Percentiles rank a stretch among this genome's conserved stretches.
Evolutionary conservation across 2,329 filamentous ascomycete species (phyloP).

Genomic region (Fusarium incarnatum): DNA sequence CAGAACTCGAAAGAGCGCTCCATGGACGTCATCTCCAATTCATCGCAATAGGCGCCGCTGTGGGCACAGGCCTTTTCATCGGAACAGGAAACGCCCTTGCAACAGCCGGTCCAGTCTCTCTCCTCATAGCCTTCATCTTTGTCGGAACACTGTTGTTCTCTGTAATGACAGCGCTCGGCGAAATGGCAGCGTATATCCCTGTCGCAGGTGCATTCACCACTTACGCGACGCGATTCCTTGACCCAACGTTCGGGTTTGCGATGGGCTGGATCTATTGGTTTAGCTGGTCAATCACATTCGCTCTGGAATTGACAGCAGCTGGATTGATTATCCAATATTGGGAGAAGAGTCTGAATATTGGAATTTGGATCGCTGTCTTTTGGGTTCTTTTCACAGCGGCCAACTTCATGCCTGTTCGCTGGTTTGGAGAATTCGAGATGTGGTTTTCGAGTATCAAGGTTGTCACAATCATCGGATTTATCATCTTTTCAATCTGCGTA

Average conservation of each 20-base stretch:
- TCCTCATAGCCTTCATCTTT: slow-evolving; percentile 31
- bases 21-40: slow-evolving; percentile 73
- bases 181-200: slow-evolving; percentile 67
- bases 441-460: slow-evolving; percentile 71
- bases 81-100: slow-evolving; percentile 25
- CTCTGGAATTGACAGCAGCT: slow-evolving; percentile 68
- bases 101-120: slow-evolving; percentile 17
- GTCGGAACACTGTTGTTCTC: slow-evolving; percentile 23
- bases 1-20: slow-evolving; percentile 66
- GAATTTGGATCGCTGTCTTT: slow-evolving; percentile 70
- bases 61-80: slow-evolving; percentile 74
- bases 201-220: slow-evolving; percentile 67
- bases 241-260: slow-evolving; percentile 67
- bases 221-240: slow-evolving; percentile 63
- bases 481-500: slow-evolving; percentile 59
- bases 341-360: slow-evolving; percentile 63
- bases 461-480: slow-evolving; percentile 67
- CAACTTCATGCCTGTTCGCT: slow-evolving; percentile 67
- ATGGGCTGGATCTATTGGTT: slow-evolving; percentile 73
- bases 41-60: slow-evolving; percentile 61
- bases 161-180: slow-evolving; percentile 55
- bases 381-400: slow-evolving; percentile 65
- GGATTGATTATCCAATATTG: slow-evolving; percentile 71
- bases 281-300: slow-evolving; percentile 68
- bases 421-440: slow-evolving; percentile 72